Conservation (phyloP, 2,329 filamentous ascomycete genomes). For the Microcyclospora pomicola region DNA sequence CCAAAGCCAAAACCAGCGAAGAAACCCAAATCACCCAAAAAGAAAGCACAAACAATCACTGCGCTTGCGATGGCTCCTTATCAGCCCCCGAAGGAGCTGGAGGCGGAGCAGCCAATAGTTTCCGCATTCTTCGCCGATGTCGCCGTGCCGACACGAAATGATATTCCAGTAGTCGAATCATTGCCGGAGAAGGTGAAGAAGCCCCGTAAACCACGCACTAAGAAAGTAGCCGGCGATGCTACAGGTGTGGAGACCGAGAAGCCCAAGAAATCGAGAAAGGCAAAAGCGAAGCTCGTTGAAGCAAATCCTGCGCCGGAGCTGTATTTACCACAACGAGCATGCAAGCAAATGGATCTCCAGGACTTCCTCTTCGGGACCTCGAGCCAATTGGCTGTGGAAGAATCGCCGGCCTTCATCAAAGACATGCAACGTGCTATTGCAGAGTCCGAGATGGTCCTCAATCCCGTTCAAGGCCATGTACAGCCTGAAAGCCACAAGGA, state of each 20-base stretch:
- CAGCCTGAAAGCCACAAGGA: background rate
- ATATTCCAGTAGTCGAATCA: background rate
- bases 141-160: constrained; percentile 10
- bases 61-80: constrained; percentile 64
- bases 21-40: constrained; percentile 45
- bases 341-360: constrained; percentile 52
- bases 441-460: constrained; percentile 34
- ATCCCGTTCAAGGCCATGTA: constrained; percentile 19
- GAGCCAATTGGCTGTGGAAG: constrained; percentile 63
- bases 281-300: constrained; percentile 13
- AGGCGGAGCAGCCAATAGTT: constrained; percentile 17
- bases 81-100: constrained; percentile 24
- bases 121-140: constrained; percentile 31
- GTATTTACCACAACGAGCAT: constrained; percentile 54
- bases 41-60: constrained; percentile 65
- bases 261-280: constrained; percentile 22
- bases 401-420: constrained; percentile 52
- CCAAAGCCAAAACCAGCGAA: constrained; percentile 19
- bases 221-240: background rate
- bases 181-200: constrained; percentile 10
- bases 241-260: constrained; percentile 17
- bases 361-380: constrained; percentile 77
- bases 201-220: constrained; percentile 13
- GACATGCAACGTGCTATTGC: constrained; percentile 50
- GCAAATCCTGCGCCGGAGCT: constrained; percentile 25